Evolutionary conservation across 202 grass and related monocot genomes (phyloP).

Genomic region (Digitaria exilis): DNA sequence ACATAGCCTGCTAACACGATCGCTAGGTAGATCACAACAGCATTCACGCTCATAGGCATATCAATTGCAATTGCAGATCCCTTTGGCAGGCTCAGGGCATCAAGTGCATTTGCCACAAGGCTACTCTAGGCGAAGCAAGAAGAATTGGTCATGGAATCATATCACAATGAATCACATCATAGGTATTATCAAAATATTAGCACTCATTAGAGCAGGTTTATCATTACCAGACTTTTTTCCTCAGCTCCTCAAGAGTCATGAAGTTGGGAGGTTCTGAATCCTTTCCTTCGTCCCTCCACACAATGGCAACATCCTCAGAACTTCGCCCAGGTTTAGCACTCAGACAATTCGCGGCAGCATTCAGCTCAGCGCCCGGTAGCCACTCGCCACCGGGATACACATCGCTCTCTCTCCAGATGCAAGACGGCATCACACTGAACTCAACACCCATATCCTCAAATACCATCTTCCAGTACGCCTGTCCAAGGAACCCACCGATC

Average conservation of each 20-base stretch:
- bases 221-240: slow-evolving; percentile 78
- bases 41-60: slow-evolving; percentile 90
- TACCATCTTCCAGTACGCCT: slow-evolving; percentile 87
- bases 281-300: slow-evolving; percentile 88
- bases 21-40: slow-evolving; percentile 87
- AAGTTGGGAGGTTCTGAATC: slow-evolving; percentile 66
- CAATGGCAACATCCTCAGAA: slow-evolving; percentile 49
- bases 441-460: slow-evolving; percentile 84
- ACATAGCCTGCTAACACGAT: slow-evolving; percentile 82
- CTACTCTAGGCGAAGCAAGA: slow-evolving; percentile 50
- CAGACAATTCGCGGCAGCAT: slow-evolving; percentile 78
- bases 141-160: background rate
- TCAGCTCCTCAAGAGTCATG: slow-evolving; percentile 74
- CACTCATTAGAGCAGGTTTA: background rate
- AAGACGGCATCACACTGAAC: slow-evolving; percentile 66
- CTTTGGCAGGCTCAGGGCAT: slow-evolving; percentile 73
- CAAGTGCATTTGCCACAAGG: slow-evolving; percentile 84
- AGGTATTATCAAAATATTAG: background rate
- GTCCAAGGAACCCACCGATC: slow-evolving; percentile 13
- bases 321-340: slow-evolving; percentile 60
- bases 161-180: background rate
- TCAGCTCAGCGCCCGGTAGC: slow-evolving; percentile 69
- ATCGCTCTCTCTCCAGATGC: slow-evolving; percentile 63
- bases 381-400: slow-evolving; percentile 76
- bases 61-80: slow-evolving; percentile 92